Evolutionary conservation across 179 eudicot species (phyloP), one percentile per base, ranked within the genome.

Genomic region (Silene vulgaris): DNA sequence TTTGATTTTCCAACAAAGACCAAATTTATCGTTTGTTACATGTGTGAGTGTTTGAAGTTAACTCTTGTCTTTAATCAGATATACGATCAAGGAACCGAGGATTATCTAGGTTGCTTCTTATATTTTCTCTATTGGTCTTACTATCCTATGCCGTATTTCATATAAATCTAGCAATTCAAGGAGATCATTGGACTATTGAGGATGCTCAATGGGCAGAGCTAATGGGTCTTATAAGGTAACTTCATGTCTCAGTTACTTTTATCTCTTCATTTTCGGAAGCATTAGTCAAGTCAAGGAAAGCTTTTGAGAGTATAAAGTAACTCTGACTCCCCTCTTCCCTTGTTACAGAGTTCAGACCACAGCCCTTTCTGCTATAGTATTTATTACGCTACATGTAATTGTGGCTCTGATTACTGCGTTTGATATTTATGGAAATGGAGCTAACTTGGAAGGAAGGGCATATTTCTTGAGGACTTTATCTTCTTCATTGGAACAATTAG

Each of bases 181-280:
- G 75, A 72, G 80, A 29, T 72, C 52, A 63, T 4, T 72, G 80
- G 76, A 72, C 54, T 50, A 56, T 14, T 29, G 72, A 72, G 80
- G 76, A 71, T 50, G 72, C 65, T 52, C 76, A 77, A 77, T 77
- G 80, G 80, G 72, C 40, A 13, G 67, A 72, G 57, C 32, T 77
- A 63, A 72, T 52, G 52, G 80, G 80, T 72, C 76, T 77, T 64
- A 52, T 61, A 16, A 77, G 76, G 80, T 77, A 64, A 29, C 6
- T 48, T 16, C 13, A 12, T 30, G 32, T 69, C 43, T 59, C 21
- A 3, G 56, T 68, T 64, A 19, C 20, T 37, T 54, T 59, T 26
- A 20, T 50, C 50, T 56, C 40, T 8, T 69, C 52, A 32, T 23
- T 45, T 26, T 13, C 1, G 11, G 70, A 13, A 43, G 23, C 66